Base-by-base conservation (phyloP, 1,139 yeast genomes). In the Meyerozyma smithsonii region DNA sequence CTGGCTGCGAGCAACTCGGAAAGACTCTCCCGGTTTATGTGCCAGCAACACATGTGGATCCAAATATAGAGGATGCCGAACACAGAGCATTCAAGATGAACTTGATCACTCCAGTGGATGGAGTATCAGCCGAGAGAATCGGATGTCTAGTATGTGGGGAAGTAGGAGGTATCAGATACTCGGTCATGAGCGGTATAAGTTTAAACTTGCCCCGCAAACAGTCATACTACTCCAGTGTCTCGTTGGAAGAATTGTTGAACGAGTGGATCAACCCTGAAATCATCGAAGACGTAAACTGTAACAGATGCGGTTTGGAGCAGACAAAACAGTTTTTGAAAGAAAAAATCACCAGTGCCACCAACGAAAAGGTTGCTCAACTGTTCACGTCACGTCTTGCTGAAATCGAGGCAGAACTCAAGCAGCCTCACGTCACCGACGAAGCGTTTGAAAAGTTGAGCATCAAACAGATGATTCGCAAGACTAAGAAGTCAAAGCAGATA, bases 131-230 rank as follows among this genome's bases (percentile, higher is more conserved):
- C 2, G 95, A 86, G 54, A 72, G 96, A 54, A 88, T 89, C 40
- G 96, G 96, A 0, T 89, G 97, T 59, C 70, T 86, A 37, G 72
- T 74, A 14, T 89, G 97, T 69, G 96, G 96, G 43, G 97, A 89
- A 56, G 86, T 81, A 58, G 96, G 96, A 38, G 97, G 97, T 1
- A 82, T 89, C 19, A 72, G 96, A 47, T 82, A 82, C 50, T 84
- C 94, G 4, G 87, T 88, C 0, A 74, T 79, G 30, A 82, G 94
- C 50, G 95, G 96, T 0, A 66, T 89, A 38, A 86, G 90, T 49
- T 72, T 89, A 46, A 84, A 85, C 48, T 67, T 89, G 39, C 76
- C 77, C 1, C 55, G 55, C 37, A 55, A 54, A 34, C 50, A 57
- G 17, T 55, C 64, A 1, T 59, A 62, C 36, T 56, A 66, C 42